Evolutionary conservation across 176 grass and related monocot genomes (phyloP).

Genomic region (Carex myosuroides): DNA sequence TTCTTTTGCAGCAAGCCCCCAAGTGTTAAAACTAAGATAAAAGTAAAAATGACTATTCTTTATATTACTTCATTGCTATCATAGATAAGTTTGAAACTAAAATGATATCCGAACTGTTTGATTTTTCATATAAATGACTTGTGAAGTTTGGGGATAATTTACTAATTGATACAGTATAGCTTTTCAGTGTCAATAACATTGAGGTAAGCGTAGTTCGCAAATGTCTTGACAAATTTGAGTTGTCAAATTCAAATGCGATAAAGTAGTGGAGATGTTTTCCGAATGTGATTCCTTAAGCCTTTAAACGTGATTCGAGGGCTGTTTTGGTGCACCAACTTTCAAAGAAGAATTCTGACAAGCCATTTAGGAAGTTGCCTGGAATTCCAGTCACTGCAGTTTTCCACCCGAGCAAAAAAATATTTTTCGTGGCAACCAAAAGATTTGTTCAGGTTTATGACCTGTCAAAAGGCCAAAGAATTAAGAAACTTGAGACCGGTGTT

Average conservation of each 20-base stretch:
- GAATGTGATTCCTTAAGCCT: slow-evolving; percentile 48
- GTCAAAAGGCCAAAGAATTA: slow-evolving; percentile 55
- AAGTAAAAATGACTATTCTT: neutral
- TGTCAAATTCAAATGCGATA: neutral
- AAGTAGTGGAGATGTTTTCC: neutral
- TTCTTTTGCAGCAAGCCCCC: neutral
- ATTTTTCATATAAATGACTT: neutral
- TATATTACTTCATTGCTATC: neutral
- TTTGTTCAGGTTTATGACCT: slow-evolving; percentile 95
- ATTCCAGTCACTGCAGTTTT: slow-evolving; percentile 80
- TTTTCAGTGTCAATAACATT: neutral
- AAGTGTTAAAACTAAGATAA: neutral
- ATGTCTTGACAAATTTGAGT: neutral
- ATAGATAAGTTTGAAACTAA: neutral
- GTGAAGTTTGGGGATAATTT: neutral
- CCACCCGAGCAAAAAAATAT: slow-evolving; percentile 77
- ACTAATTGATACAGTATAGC: neutral
- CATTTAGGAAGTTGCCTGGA: slow-evolving; percentile 77
- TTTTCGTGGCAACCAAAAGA: slow-evolving; percentile 94
- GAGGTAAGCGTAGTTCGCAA: neutral
- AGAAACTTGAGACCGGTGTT: slow-evolving; percentile 84
- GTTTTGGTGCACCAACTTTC: slow-evolving; percentile 87
- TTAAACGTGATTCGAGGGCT: slow-evolving; percentile 75
- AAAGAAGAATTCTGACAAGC: slow-evolving; percentile 73
- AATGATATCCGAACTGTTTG: neutral